These are phyloP conservation scores for Periconia macrospinosa DNA, from an alignment of 2,329 filamentous ascomycete species.

Conservation along the genomic window DNA sequence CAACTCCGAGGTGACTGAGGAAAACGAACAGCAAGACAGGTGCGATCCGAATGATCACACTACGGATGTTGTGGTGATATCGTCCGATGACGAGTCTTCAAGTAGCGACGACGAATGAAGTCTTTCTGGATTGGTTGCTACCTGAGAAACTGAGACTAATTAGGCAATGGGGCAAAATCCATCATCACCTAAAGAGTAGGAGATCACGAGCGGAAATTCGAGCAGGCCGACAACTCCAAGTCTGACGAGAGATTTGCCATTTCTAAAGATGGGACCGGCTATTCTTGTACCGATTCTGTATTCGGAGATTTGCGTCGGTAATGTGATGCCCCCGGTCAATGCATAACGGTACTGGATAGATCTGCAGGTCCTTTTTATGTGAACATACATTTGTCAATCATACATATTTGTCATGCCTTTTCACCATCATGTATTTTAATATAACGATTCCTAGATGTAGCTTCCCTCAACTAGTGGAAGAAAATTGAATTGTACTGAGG, in stretches of 20 bases:
- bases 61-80: not conserved
- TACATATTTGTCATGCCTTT: too few relatives aligned
- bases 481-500: too few relatives aligned
- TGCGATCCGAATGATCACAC: not conserved
- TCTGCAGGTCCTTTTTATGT: not conserved
- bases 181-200: not conserved
- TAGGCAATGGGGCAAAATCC: too few relatives aligned
- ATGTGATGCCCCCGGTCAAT: not conserved
- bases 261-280: not conserved
- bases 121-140: not conserved
- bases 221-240: not conserved
- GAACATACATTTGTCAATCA: too few relatives aligned
- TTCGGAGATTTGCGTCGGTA: not conserved
- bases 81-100: not conserved
- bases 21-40: not conserved
- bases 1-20: not conserved
- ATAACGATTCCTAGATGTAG: too few relatives aligned
- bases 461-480: too few relatives aligned
- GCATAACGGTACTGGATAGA: not conserved
- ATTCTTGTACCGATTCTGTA: not conserved
- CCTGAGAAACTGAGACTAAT: not conserved
- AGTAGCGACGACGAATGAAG: not conserved
- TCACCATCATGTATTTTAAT: too few relatives aligned
- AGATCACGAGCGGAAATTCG: not conserved
- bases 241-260: not conserved